Evolutionary conservation across 805 yeast species (phyloP).

Genomic region (Saturnispora halmiae): DNA sequence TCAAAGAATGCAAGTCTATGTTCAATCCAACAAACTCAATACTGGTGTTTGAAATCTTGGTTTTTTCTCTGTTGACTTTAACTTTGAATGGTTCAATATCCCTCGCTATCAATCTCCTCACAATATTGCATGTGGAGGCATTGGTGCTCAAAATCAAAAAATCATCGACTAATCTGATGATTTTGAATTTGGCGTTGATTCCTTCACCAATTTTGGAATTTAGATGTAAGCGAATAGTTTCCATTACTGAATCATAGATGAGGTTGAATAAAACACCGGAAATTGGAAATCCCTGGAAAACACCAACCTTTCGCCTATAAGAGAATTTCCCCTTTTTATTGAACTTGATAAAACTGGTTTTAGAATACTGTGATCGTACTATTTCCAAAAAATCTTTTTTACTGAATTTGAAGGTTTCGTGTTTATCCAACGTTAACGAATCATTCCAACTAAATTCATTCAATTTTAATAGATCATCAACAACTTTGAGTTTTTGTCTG

Average conservation of each 20-base stretch:
- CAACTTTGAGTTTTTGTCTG: slow-evolving; percentile 5
- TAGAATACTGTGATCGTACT: slow-evolving; percentile 44
- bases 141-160: slow-evolving; percentile 59
- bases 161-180: slow-evolving; percentile 76
- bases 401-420: slow-evolving; percentile 23
- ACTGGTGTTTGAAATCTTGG: slow-evolving; percentile 17
- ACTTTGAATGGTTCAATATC: slow-evolving; percentile 39
- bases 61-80: slow-evolving; percentile 33
- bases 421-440: slow-evolving; percentile 9
- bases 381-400: slow-evolving; percentile 38
- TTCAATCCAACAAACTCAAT: slow-evolving; percentile 37
- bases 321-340: slow-evolving; percentile 17
- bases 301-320: slow-evolving; percentile 51
- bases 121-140: slow-evolving; percentile 22
- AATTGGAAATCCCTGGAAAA: slow-evolving; percentile 77
- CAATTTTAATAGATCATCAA: slow-evolving; percentile 12
- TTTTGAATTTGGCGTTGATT: slow-evolving; percentile 28
- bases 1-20: slow-evolving; percentile 27
- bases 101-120: slow-evolving; percentile 24
- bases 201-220: not conserved
- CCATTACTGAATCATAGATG: slow-evolving; percentile 54
- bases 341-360: slow-evolving; percentile 37
- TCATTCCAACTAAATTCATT: not conserved
- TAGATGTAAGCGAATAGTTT: slow-evolving; percentile 19
- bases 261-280: slow-evolving; percentile 71